Conservation (phyloP, 495 filamentous ascomycete genomes). For the Trichoderma orchidacearum region DNA sequence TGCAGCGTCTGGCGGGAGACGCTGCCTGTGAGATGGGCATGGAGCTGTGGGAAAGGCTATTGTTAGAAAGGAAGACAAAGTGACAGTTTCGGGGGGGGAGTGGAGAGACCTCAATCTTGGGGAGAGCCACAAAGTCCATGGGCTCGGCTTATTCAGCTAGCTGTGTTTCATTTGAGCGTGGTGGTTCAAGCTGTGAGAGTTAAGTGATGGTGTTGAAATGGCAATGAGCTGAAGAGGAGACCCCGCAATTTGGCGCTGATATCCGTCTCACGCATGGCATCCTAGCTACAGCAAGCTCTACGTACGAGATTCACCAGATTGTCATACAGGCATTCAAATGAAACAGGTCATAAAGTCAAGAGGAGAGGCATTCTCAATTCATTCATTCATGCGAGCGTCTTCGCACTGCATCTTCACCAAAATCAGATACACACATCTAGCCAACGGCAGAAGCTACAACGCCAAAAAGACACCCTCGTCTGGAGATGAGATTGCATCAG, state of each 20-base stretch:
- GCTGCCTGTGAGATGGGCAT: constrained; percentile 73
- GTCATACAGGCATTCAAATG: too few species aligned
- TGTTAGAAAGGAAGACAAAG: neutral
- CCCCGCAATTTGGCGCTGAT: too few species aligned
- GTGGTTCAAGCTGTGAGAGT: neutral
- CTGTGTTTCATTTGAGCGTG: neutral
- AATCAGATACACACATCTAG: too few species aligned
- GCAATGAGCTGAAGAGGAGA: too few species aligned
- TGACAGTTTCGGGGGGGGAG: neutral
- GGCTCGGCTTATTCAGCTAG: neutral
- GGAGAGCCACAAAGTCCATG: neutral
- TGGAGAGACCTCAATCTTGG: neutral
- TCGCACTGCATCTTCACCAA: neutral
- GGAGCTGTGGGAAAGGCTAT: constrained; percentile 37
- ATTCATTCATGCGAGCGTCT: neutral
- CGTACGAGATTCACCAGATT: too few species aligned
- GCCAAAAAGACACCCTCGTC: neutral
- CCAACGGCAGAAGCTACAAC: neutral
- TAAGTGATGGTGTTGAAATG: too few species aligned
- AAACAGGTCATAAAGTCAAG: too few species aligned
- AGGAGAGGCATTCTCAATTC: too few species aligned
- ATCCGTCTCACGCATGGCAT: too few species aligned
- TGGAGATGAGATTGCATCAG: neutral
- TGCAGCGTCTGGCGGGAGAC: constrained; percentile 65
- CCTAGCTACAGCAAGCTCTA: too few species aligned